Conservation (phyloP, 306 rosid species). For the Quillaja saponaria region DNA sequence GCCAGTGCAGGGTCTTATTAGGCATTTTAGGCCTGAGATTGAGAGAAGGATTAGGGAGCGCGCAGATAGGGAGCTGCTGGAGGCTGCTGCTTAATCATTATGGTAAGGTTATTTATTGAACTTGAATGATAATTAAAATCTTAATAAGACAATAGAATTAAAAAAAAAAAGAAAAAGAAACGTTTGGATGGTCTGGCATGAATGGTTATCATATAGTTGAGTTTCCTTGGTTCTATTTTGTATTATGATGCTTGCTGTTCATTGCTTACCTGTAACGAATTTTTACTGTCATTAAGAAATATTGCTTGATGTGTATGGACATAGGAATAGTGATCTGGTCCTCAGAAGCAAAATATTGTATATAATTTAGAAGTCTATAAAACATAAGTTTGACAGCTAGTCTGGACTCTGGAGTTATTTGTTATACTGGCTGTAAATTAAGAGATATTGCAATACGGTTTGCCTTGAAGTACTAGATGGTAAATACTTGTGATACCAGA, state of each 20-base stretch:
- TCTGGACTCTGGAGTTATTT: constrained; percentile 7
- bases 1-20: constrained; percentile 99
- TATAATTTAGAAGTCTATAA: constrained; percentile 9
- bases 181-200: constrained; percentile 22
- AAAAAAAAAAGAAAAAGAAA: constrained; percentile 2
- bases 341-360: too few species aligned
- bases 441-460: constrained; percentile 7
- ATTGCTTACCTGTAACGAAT: too few species aligned
- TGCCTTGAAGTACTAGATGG: background rate
- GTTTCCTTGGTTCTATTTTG: constrained; percentile 1
- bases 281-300: too few species aligned
- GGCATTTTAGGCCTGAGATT: constrained; percentile 98
- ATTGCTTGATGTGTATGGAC: background rate
- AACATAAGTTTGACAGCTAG: constrained; percentile 14
- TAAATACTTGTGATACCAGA: constrained; percentile 3
- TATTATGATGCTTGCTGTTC: too few species aligned
- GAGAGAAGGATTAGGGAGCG: constrained; percentile 91
- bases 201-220: background rate
- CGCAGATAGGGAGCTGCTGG: constrained; percentile 83
- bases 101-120: constrained; percentile 43
- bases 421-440: background rate
- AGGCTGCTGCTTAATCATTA: constrained; percentile 72
- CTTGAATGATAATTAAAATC: too few species aligned
- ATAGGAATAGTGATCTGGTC: too few species aligned
- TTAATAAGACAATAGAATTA: too few species aligned